A percentile compares a stretch with the other conserved stretches of the same genome.
phyloP scores from a whole-genome alignment of 176 grass and related monocot genomes.

The Calamus simplicifolius region DNA sequence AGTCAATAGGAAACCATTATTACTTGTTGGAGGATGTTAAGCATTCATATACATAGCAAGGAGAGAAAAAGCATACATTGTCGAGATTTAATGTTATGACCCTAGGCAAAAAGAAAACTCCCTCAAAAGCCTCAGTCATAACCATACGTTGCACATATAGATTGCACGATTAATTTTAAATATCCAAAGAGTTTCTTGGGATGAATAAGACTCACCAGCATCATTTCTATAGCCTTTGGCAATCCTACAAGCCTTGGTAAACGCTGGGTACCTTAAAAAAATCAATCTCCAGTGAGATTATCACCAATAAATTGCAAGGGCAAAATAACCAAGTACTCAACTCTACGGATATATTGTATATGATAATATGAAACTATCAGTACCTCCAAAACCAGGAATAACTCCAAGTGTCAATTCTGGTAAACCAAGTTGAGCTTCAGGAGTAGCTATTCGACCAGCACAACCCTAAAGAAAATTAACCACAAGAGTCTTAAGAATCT shows the following conservation, averaged over 20 bases:
- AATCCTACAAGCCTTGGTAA: constrained; percentile 94
- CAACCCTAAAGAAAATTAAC: constrained; percentile 51
- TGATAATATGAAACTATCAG: neutral
- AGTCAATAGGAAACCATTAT: no score
- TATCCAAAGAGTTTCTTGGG: neutral
- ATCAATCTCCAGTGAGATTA: neutral
- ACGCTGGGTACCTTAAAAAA: constrained; percentile 75
- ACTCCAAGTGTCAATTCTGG: constrained; percentile 91
- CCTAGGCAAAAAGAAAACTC: no score
- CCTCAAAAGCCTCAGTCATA: no score
- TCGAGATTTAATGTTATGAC: no score
- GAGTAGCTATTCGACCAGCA: constrained; percentile 90
- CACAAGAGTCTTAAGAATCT: constrained; percentile 3
- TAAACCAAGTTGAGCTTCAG: constrained; percentile 92
- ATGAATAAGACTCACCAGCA: constrained; percentile 67
- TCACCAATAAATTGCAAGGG: no score
- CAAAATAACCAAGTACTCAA: no score
- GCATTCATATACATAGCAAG: no score
- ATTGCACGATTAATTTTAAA: no score
- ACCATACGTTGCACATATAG: no score
- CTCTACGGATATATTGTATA: no score
- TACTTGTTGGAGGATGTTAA: no score
- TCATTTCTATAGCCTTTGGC: constrained; percentile 91
- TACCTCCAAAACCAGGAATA: constrained; percentile 98
- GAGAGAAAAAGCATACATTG: no score